These are phyloP conservation scores for Pneumocystis oryctolagi DNA, from an alignment of 1,139 yeast species.

Conservation along the genomic window DNA sequence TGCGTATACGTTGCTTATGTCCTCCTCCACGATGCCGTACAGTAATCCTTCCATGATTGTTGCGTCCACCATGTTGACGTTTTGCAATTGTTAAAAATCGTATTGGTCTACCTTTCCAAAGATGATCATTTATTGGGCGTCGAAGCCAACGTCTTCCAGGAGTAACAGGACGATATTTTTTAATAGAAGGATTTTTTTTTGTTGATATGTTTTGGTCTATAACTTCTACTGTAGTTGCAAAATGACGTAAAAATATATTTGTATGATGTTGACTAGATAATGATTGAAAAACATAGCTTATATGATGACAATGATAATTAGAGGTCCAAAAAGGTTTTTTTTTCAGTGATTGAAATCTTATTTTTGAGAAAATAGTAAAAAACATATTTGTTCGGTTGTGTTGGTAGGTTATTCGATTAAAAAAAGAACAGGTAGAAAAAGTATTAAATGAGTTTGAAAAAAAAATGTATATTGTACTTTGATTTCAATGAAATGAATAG, in stretches of 20 bases:
- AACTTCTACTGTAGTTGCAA: not conserved
- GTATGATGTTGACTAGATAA: not conserved
- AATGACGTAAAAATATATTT: not conserved
- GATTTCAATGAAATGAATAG: not conserved
- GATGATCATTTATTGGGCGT: constrained; percentile 72
- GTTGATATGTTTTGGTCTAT: not conserved
- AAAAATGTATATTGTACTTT: not conserved
- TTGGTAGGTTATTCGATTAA: no score
- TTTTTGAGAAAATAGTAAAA: not conserved
- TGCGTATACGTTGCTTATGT: constrained; percentile 71
- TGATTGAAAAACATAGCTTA: not conserved
- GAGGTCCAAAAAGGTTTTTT: not conserved
- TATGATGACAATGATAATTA: not conserved
- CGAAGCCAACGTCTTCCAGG: constrained; percentile 54
- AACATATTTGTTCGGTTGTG: not conserved
- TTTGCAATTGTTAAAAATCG: constrained; percentile 60
- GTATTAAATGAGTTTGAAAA: not conserved
- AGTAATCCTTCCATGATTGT: constrained; percentile 73
- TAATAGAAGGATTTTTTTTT: constrained; percentile 11
- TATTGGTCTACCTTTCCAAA: constrained; percentile 74
- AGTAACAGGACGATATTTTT: constrained; percentile 15
- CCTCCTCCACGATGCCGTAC: constrained; percentile 97
- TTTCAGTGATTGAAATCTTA: not conserved
- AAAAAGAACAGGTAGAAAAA: not conserved
- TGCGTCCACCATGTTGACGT: constrained; percentile 75